Conservation (phyloP, 257 asterid species). For the Orobanche coerulescens region DNA sequence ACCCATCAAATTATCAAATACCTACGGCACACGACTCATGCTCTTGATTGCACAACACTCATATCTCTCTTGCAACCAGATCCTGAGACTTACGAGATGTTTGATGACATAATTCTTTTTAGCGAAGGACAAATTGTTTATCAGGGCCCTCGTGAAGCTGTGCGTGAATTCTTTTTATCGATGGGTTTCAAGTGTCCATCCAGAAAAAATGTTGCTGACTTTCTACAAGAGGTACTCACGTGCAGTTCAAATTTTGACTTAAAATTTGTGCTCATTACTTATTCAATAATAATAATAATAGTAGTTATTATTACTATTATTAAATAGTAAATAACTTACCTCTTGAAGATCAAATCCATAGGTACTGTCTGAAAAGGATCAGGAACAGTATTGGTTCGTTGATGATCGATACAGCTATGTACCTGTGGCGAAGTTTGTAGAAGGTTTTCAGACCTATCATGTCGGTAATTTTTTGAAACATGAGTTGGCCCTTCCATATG, state of each 20-base stretch:
- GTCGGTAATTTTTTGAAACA: conserved; percentile 38
- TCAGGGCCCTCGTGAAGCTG: conserved; percentile 77
- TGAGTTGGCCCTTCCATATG: conserved; percentile 48
- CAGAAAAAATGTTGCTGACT: conserved; percentile 83
- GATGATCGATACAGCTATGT: conserved; percentile 39
- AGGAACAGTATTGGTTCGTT: conserved; percentile 65
- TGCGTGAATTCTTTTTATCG: conserved; percentile 44
- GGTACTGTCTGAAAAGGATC: conserved; percentile 70
- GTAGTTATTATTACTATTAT: background rate
- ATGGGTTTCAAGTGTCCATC: conserved; percentile 82
- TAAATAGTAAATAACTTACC: background rate
- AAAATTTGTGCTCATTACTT: conserved; percentile 3
- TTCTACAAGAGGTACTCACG: conserved; percentile 63
- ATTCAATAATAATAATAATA: too few species aligned
- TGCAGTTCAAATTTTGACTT: conserved; percentile 14
- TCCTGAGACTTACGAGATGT: conserved; percentile 81
- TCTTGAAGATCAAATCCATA: conserved; percentile 23
- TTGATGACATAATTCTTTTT: conserved; percentile 75
- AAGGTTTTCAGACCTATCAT: conserved; percentile 48
- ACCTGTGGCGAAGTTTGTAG: conserved; percentile 46
- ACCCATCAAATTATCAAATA: conserved; percentile 74
- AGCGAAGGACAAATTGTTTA: conserved; percentile 79
- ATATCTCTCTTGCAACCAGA: conserved; percentile 87
- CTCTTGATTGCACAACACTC: conserved; percentile 59
- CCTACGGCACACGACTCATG: conserved; percentile 56